Evolutionary conservation across 176 grass and related monocot species (phyloP), one percentile per base, ranked within the genome.

Genomic region (Triticum turgidum): DNA sequence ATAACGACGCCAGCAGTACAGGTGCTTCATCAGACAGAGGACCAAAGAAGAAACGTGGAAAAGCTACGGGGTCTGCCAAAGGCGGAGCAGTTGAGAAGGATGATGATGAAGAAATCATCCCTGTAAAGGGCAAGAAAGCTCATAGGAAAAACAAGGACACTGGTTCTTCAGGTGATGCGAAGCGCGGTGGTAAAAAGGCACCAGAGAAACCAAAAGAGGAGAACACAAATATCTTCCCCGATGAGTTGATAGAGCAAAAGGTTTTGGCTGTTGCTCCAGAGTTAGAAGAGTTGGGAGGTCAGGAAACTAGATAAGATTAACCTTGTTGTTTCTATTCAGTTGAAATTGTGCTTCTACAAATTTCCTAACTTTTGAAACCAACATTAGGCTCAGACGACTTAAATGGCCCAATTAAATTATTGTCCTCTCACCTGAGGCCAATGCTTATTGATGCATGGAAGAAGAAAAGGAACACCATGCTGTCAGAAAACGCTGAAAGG

Each of bases 21-120:
- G 85, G 81, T 87, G 87, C 77, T 91, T 73, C 90, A 72, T 82
- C 93, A 61, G 96, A 94, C 82, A 94, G 90, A 86, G 90, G 90
- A 63, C 59, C 82, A 75, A 98, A 94, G 77, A 98, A 94, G 96
- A 98, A 92, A 92, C 92, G 80, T 88, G 96, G 96, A 30, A 98
- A 94, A 89, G 66, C 39, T 10, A 47, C 44, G 24, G 93, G 87
- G 39, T 88, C 95, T 84, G 77, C 80, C 51, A 98, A 95, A 82
- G 72, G 69, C 42, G 88, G 64, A 49, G 76, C 92, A 71, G 30
- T 82, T 92, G 93, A 89, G 85, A 93, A 98, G 83, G 92, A 95
- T 79, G 83, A 91, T 84, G 93, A 96, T 38, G 91, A 91, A 67
- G 92, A 98, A 85, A 90, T 65, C 65, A 67, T 98, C 83, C 93